Evolutionary conservation across 306 rosid species (phyloP), one percentile per base, ranked within the genome.

Genomic region (Cucumis melo): DNA sequence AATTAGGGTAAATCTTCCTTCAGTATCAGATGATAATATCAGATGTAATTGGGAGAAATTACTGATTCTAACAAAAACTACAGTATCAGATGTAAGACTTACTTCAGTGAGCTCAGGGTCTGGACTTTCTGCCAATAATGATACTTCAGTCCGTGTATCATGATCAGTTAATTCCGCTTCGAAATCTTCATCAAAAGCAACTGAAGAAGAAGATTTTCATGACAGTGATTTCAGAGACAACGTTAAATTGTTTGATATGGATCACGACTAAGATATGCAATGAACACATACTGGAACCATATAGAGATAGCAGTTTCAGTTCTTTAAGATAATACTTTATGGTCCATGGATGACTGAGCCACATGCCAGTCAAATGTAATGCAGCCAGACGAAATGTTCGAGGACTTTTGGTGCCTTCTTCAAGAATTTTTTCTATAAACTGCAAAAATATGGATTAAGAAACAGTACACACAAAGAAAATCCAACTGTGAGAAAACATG

Each of bases 311-410:
- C 80, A 91, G 82, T 84, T 91, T 91, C 79, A 93, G 82, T 81
- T 91, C 98, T 83, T 86, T 88, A 78, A 90, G 71, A 75, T 93
- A 93, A 87, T 90, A 88, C 86, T 88, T 87, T 83, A 93, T 85
- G 67, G 88, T 86, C 87, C 84, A 81, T 53, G 98, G 98, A 87
- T 90, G 83, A 75, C 82, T 82, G 51, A 91, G 86, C 97, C 89
- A 93, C 73, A 93, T 81, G 65, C 98, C 97, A 3, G 97, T 85
- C 78, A 93, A 87, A 85, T 91, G 98, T 83, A 93, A 83, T 75
- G 98, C 97, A n/a, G 94, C 92, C 74, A 93, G 92, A 80, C 97
- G 98, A 84, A 91, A 91, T 80, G 98, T 93, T 32, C 98, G 94
- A 57, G 98, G 98, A 82, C 98, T 93, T 76, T 86, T 93, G 48